These are phyloP conservation scores for Suillus paluster DNA, from an alignment of 768 basidiomycete species.

Conservation along the genomic window DNA sequence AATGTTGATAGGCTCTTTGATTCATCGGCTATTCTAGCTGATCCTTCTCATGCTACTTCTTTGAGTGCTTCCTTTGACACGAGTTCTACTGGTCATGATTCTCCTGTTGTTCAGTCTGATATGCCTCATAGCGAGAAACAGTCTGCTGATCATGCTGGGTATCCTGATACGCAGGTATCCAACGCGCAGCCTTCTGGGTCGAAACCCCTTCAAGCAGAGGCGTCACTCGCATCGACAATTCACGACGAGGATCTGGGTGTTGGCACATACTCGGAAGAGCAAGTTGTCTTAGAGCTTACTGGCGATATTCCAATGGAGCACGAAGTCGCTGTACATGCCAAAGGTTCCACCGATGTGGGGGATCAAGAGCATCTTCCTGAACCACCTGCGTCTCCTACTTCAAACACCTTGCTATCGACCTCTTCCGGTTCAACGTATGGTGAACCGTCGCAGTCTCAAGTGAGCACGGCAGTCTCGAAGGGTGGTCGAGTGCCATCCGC, in stretches of 20 bases:
- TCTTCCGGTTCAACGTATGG: conserved; percentile 46
- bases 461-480: conserved; percentile 30
- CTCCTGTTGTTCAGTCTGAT: conserved; percentile 45
- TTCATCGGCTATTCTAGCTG: conserved; percentile 27
- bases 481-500: conserved; percentile 63
- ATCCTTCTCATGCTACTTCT: conserved; percentile 38
- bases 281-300: conserved; percentile 12
- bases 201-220: conserved; percentile 43
- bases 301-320: conserved; percentile 27
- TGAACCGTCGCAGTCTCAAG: conserved; percentile 44
- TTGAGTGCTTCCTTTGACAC: conserved; percentile 44
- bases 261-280: conserved; percentile 33
- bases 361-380: conserved; percentile 57
- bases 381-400: conserved; percentile 60
- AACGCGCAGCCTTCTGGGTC: conserved; percentile 17
- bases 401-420: conserved; percentile 48
- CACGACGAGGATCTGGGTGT: conserved; percentile 48
- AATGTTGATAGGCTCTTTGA: conserved; percentile 22
- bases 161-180: conserved; percentile 48
- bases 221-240: conserved; percentile 58
- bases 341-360: conserved; percentile 17
- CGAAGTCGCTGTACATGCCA: conserved; percentile 20
- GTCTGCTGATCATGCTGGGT: conserved; percentile 52
- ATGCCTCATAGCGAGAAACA: conserved; percentile 44
- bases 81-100: conserved; percentile 50